A percentile compares a stretch with the other conserved stretches of the same genome.
phyloP scores from a whole-genome alignment of 108 stramenopile species.

The Cylindrotheca closterium region DNA sequence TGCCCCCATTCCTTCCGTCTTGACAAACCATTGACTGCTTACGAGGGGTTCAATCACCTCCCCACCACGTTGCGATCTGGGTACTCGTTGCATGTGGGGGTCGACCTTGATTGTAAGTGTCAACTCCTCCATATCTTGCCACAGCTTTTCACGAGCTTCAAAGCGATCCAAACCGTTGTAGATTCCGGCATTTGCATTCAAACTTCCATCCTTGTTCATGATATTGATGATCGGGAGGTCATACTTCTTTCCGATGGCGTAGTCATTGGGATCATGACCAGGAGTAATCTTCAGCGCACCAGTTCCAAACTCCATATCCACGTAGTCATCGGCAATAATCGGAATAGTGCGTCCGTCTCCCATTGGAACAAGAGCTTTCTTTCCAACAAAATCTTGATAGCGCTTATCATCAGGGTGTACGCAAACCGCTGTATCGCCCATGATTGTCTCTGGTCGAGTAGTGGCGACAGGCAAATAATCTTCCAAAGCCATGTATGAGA shows the following conservation, averaged over 20 bases:
- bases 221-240: slow-evolving; percentile 92
- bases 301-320: slow-evolving; percentile 94
- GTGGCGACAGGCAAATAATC: slow-evolving; percentile 92
- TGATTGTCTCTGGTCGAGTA: slow-evolving; percentile 94
- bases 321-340: slow-evolving; percentile 94
- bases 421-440: slow-evolving; percentile 95
- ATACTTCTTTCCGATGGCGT: slow-evolving; percentile 91
- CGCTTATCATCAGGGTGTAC: slow-evolving; percentile 94
- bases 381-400: slow-evolving; percentile 91
- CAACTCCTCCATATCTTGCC: slow-evolving; percentile 88
- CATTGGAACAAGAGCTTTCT: slow-evolving; percentile 86
- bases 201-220: slow-evolving; percentile 94
- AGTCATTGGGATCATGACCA: slow-evolving; percentile 97
- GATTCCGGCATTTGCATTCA: slow-evolving; percentile 80
- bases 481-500: slow-evolving; percentile 13
- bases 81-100: slow-evolving; percentile 90
- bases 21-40: slow-evolving; percentile 98
- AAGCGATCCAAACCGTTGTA: slow-evolving; percentile 95
- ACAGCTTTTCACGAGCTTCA: slow-evolving; percentile 81
- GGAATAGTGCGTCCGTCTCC: slow-evolving; percentile 78
- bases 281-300: slow-evolving; percentile 98
- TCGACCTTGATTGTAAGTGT: slow-evolving; percentile 82
- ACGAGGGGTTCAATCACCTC: slow-evolving; percentile 99
- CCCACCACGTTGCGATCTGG: slow-evolving; percentile 96
- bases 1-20: slow-evolving; percentile 87